phyloP scores from a whole-genome alignment of 2,329 filamentous ascomycete genomes.

The Thielaviopsis punctulata region DNA sequence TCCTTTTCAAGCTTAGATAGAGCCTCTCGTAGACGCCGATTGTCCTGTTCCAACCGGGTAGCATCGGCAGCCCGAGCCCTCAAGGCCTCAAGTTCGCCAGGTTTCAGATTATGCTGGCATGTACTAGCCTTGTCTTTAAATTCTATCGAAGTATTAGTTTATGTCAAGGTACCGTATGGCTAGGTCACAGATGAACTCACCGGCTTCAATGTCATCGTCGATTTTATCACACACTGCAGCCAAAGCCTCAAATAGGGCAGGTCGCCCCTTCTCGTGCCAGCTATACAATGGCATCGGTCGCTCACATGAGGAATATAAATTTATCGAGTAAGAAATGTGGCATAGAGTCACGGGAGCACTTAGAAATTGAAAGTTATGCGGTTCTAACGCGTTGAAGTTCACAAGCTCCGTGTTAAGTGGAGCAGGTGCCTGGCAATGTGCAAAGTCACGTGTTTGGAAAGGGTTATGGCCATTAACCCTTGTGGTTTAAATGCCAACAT shows the following conservation, averaged over 20 bases:
- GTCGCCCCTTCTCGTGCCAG: slow-evolving; percentile 24
- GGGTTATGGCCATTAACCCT: too few relatives aligned
- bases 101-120: slow-evolving; percentile 13
- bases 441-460: too few relatives aligned
- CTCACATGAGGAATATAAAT: not conserved
- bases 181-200: slow-evolving; percentile 16
- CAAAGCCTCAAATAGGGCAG: slow-evolving; percentile 24
- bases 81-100: slow-evolving; percentile 21
- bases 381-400: too few relatives aligned
- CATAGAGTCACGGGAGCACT: not conserved
- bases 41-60: slow-evolving; percentile 25
- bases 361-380: too few relatives aligned
- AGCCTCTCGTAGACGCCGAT: slow-evolving; percentile 23
- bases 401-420: too few relatives aligned
- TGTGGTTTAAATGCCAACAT: too few relatives aligned
- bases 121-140: slow-evolving; percentile 13
- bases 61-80: slow-evolving; percentile 18
- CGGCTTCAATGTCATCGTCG: slow-evolving; percentile 21
- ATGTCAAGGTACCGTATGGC: not conserved
- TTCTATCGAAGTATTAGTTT: slow-evolving; percentile 1
- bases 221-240: slow-evolving; percentile 24
- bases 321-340: not conserved
- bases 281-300: slow-evolving; percentile 18
- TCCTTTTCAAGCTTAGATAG: slow-evolving; percentile 15
- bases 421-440: too few relatives aligned